These are phyloP conservation scores for Botrytis fragariae DNA, from an alignment of 2,329 filamentous ascomycete genomes.

Conservation along the genomic window DNA sequence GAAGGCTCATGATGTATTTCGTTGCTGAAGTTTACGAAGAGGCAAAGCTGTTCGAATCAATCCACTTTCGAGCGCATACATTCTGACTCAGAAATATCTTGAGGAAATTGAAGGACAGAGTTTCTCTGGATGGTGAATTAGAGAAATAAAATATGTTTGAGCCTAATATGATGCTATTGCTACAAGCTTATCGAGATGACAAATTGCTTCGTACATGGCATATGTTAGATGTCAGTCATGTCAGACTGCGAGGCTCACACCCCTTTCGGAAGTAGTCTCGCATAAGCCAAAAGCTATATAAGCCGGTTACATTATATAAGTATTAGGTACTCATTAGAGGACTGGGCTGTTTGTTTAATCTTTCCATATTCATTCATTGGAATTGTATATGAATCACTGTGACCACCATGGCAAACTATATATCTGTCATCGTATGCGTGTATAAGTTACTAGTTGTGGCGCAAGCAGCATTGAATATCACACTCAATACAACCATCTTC, in stretches of 20 bases:
- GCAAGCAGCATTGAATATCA: neutral
- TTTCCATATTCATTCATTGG: neutral
- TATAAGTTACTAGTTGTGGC: neutral
- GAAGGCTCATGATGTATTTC: neutral
- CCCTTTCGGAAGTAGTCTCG: neutral
- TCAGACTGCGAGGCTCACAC: conserved; percentile 1
- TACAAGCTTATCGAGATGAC: neutral
- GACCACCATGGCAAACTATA: neutral
- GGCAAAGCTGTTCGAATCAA: neutral
- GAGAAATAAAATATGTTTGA: neutral
- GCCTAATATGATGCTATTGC: neutral
- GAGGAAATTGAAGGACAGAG: neutral
- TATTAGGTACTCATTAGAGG: neutral
- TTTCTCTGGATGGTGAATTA: rapidly evolving
- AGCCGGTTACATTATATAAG: neutral
- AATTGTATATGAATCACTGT: neutral
- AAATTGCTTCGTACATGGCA: neutral
- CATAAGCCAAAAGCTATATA: neutral
- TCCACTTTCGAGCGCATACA: neutral
- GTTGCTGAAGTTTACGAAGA: neutral
- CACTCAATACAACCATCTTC: neutral
- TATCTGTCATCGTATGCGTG: neutral
- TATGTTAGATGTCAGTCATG: neutral
- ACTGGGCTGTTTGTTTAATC: neutral
- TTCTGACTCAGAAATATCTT: neutral